Conservation (phyloP, 257 asterid genomes). For the Paraleonurus japonicus region DNA sequence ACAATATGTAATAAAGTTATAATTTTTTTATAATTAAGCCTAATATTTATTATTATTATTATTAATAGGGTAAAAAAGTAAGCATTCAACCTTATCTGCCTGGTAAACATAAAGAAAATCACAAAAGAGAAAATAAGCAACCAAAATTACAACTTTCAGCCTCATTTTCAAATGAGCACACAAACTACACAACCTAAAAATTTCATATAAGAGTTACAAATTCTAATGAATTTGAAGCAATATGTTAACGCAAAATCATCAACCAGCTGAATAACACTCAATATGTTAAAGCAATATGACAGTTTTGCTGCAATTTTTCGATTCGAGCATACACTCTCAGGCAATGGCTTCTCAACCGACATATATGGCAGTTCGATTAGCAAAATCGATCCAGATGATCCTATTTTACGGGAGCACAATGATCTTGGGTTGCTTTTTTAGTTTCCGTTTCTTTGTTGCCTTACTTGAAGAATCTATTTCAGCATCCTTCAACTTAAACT, state of each 20-base stretch:
- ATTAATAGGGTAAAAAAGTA: no score
- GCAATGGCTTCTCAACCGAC: background rate
- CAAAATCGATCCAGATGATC: background rate
- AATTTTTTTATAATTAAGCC: no score
- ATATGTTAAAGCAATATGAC: no score
- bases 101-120: background rate
- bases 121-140: background rate
- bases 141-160: background rate
- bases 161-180: background rate
- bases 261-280: slow-evolving; percentile 1
- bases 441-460: slow-evolving; percentile 30
- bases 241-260: background rate
- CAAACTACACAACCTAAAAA: background rate
- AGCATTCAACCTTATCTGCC: no score
- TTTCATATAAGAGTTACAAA: background rate
- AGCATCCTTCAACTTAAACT: slow-evolving; percentile 6
- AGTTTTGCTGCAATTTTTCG: background rate
- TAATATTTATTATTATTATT: no score
- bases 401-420: slow-evolving; percentile 51
- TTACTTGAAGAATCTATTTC: slow-evolving; percentile 28
- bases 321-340: background rate
- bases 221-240: background rate
- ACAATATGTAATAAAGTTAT: no score
- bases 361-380: background rate
- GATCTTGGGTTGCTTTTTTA: slow-evolving; percentile 46